These are phyloP conservation scores for Psidium friedrichsthalianum DNA, from an alignment of 345 rosid species.

Conservation along the genomic window DNA sequence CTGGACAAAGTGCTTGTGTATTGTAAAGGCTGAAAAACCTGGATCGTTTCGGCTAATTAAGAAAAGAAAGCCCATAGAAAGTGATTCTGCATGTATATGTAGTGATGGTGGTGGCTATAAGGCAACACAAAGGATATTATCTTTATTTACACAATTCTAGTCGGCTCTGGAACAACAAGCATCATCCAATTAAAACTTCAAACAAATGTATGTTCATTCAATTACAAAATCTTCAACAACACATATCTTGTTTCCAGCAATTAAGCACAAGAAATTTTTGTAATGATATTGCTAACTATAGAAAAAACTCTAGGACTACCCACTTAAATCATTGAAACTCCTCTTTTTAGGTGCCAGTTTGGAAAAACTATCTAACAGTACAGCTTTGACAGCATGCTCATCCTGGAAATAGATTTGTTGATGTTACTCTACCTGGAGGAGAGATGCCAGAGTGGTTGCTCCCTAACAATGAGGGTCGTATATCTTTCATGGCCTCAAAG, in stretches of 20 bases:
- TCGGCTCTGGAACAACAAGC: neutral
- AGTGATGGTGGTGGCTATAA: neutral
- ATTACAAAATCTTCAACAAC: neutral
- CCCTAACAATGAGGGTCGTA: neutral
- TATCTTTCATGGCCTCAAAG: neutral
- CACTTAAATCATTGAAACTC: neutral
- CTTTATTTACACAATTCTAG: too few relatives aligned
- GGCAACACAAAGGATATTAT: neutral
- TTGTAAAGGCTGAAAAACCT: neutral
- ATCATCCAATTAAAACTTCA: neutral
- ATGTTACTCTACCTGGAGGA: neutral
- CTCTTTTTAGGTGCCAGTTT: neutral
- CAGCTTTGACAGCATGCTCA: too few relatives aligned
- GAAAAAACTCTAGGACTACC: neutral
- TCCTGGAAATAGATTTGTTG: too few relatives aligned
- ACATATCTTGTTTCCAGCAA: fast-evolving
- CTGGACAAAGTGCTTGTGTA: neutral
- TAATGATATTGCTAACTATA: neutral
- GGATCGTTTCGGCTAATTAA: too few relatives aligned
- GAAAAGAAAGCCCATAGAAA: neutral
- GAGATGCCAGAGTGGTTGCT: neutral
- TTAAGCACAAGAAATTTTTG: neutral
- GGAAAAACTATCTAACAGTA: neutral
- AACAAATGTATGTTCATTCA: fast-evolving
- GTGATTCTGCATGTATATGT: neutral